Evolutionary conservation across 768 basidiomycete species (phyloP), one percentile per base, ranked within the genome.

Genomic region (Phylloporus sp.): DNA sequence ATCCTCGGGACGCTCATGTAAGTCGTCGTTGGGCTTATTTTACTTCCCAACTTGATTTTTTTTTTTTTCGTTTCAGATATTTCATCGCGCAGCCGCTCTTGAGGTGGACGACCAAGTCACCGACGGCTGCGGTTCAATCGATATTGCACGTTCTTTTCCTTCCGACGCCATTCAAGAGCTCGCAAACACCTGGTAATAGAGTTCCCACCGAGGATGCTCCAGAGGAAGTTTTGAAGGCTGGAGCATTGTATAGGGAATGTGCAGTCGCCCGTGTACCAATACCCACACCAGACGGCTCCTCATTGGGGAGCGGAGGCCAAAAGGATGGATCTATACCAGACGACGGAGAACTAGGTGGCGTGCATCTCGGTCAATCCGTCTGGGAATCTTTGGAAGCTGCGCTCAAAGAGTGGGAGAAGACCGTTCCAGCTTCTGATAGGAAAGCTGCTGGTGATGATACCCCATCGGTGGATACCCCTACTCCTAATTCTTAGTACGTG

Each of bases 81-180:
- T 54, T 88, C 31, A 4, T 85, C 6, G 59, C 84, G 7, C 82
- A 84, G 52, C 91, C 90, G 0, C 38, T 91, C 5, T 70, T 91
- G 16, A 73, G 83, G 23, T 58, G 94, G 38, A 65, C 88, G 58
- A 80, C 84, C 6, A 94, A 94, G 59, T 81, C 85, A 0, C 78
- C 89, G 1, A 63, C 55, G 3, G 71, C 80, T 8, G 72, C 85
- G 0, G 72, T 88, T n/a, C 89, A 95, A 63, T 78, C 83, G 3
- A 73, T 93, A n/a, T 68, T 94, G 4, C 92, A 92, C 54, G 85
- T 79, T 0, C 78, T 95, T 13, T 93, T 89, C 66, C 77, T 91
- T 15, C 89, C 89, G 1, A 88, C 86, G 4, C 87, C 88, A 3
- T 84, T 88, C 72, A 89, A 88, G 67, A 70, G 76, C 35, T 62